Evolutionary conservation across 2,329 filamentous ascomycete genomes (phyloP), one percentile per base, ranked within the genome.

Genomic region (Biscogniauxia marginata): DNA sequence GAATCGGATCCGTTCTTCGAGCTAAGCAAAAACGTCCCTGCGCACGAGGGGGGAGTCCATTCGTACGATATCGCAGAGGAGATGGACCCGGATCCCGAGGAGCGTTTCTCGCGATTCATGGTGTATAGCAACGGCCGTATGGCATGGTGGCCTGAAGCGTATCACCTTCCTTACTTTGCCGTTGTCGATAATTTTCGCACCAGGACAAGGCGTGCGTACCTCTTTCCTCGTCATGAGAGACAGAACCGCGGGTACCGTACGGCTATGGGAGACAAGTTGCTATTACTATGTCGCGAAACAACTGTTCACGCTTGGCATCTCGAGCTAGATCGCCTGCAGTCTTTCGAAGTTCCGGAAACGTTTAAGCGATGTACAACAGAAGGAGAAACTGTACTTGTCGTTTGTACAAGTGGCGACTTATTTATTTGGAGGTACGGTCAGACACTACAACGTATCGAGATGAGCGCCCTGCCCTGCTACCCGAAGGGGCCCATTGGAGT

Each of bases 91-190:
- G 50, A 60, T n/a, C 50, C 59, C 6, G 53, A 52, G 4, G 54
- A 58, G 24, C 58, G 53, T 18, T 65, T 59, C 18, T 59, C 62
- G 22, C 65, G 64, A 25, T 70, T 70, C 51, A 69, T 67, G 61
- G 63, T 67, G 55, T 71, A 70, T 39, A 63, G 59, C 7, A 63
- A 65, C 21, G 67, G 67, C 9, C 62, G 69, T 7, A 60, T 68
- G 11, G 69, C 67, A 1, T 71, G 67, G 68, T 71, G 68, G 67
- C 69, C 69, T 0, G 67, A 71, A 51, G 61, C 61, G 3, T 70
- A 67, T 43, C 58, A 58, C 46, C 62, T 68, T 24, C 67, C 69
- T 16, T 70, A 61, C 46, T 51, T 70, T 20, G 68, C 68, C 6
- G 60, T 71, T 19, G 62, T 71, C 39, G 69, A 71, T 39, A 66